Evolutionary conservation across 495 filamentous ascomycete genomes (phyloP), one percentile per base, ranked within the genome.

Genomic region (Aspergillus taichungensis): DNA sequence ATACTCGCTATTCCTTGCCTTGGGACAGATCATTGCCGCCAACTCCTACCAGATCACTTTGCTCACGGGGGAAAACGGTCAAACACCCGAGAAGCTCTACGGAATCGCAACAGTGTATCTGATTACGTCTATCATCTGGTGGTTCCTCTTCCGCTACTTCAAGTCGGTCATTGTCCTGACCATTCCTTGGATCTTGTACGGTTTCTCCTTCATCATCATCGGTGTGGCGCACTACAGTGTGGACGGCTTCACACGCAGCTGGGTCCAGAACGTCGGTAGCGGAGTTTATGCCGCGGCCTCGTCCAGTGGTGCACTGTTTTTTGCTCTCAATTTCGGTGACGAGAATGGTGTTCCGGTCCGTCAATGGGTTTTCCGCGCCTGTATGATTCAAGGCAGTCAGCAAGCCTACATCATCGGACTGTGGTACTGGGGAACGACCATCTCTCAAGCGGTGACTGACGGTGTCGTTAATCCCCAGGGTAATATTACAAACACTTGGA

Each of bases 31-130:
- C 49, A 77, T 87, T 29, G 80, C 83, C 0, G 79, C 80, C 40
- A 85, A 83, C 61, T 83, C 78, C 1, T 87, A 85, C 56, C 83
- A 87, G 51, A 79, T 87, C 51, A 83, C 80, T 3, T 70, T 87
- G 18, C 69, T 87, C 9, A 78, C 77, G 0, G 83, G 83, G 12
- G 73, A 82, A 50, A 67, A 79, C 12, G 80, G 77, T 10, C 70
- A 85, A 53, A 73, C 73, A 0, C 75, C 80, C 5, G 63, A 69
- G 14, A 79, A 82, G 51, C 69, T 86, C 6, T 87, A 87, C 63
- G 74, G 76, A 36, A 77, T 85, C 12, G 80, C 80, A 0, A 74
- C 68, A 3, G 77, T 81, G 6, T 87, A 87, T 50, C 64, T 82
- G 6, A 66, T 68, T 30, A 74, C 74, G 3, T 84, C 81, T 6